phyloP scores from a whole-genome alignment of 352 stramenopile species.

The Phytopythium helicoides region DNA sequence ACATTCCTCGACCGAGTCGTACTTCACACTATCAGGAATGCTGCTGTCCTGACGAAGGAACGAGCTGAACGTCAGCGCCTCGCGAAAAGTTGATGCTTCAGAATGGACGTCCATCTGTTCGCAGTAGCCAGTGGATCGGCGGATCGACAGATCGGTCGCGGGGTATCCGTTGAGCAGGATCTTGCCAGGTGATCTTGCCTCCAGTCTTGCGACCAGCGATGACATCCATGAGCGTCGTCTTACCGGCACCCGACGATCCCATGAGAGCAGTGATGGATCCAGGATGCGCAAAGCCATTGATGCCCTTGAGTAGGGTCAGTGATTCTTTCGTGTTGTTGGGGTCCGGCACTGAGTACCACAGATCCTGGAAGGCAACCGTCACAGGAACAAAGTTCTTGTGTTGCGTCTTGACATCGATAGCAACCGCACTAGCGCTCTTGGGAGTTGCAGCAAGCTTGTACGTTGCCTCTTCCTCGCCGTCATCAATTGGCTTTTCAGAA shows the following conservation, averaged over 20 bases:
- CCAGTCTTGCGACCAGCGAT: slow-evolving; percentile 87
- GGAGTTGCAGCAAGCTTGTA: slow-evolving; percentile 14
- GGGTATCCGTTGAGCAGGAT: slow-evolving; percentile 81
- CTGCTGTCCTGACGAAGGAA: slow-evolving; percentile 43
- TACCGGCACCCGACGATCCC: slow-evolving; percentile 37
- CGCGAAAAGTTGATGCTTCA: too few relatives aligned
- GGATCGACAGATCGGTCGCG: slow-evolving; percentile 22
- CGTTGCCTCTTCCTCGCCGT: slow-evolving; percentile 6
- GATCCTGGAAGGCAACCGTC: slow-evolving; percentile 31
- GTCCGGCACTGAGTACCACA: slow-evolving; percentile 21
- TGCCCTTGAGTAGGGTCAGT: slow-evolving; percentile 29
- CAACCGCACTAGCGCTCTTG: too few relatives aligned
- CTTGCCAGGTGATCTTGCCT: slow-evolving; percentile 69
- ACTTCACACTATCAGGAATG: slow-evolving; percentile 18
- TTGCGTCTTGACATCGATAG: background rate
- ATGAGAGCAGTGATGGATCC: slow-evolving; percentile 48
- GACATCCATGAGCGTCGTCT: slow-evolving; percentile 79
- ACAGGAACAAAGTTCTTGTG: slow-evolving; percentile 29
- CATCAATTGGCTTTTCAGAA: slow-evolving; percentile 11
- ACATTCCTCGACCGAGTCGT: slow-evolving; percentile 18
- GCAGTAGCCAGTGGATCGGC: too few relatives aligned
- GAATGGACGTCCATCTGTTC: too few relatives aligned
- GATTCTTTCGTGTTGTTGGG: slow-evolving; percentile 16
- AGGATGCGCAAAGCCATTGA: slow-evolving; percentile 31
- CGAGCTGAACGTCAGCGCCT: slow-evolving; percentile 53